These are phyloP conservation scores for Begonia loranthoides DNA, from an alignment of 306 rosid species.

Conservation along the genomic window DNA sequence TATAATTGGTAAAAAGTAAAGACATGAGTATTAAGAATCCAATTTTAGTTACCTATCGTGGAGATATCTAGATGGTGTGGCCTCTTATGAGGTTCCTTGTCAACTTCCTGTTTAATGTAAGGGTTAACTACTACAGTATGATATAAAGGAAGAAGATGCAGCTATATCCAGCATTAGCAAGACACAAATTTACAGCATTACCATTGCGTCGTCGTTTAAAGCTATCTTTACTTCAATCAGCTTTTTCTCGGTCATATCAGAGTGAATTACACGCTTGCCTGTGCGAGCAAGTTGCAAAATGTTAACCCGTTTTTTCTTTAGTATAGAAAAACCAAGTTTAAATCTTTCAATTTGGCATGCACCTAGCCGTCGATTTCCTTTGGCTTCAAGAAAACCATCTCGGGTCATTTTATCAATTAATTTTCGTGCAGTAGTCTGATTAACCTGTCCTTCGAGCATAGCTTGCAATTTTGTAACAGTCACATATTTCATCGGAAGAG, in stretches of 20 bases:
- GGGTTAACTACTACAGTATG: background rate
- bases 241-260: conserved; percentile 54
- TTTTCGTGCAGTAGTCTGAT: conserved; percentile 46
- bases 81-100: conserved; percentile 33
- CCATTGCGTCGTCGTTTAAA: conserved; percentile 49
- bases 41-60: too few relatives aligned
- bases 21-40: too few relatives aligned
- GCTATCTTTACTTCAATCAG: conserved; percentile 58
- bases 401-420: conserved; percentile 53
- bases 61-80: conserved; percentile 13
- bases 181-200: conserved; percentile 11
- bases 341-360: conserved; percentile 6
- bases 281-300: background rate
- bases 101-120: conserved; percentile 42
- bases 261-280: conserved; percentile 85
- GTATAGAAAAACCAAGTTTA: background rate
- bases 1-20: background rate
- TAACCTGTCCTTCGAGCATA: conserved; percentile 66
- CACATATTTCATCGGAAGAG: conserved; percentile 67
- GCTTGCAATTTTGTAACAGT: conserved; percentile 56
- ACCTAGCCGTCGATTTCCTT: conserved; percentile 73
- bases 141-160: conserved; percentile 3
- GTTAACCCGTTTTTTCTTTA: background rate
- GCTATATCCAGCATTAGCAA: background rate
- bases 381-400: conserved; percentile 76